These are phyloP conservation scores for Zygosaccharomyces pseudobailii DNA, from an alignment of 1,139 yeast species.

Conservation along the genomic window DNA sequence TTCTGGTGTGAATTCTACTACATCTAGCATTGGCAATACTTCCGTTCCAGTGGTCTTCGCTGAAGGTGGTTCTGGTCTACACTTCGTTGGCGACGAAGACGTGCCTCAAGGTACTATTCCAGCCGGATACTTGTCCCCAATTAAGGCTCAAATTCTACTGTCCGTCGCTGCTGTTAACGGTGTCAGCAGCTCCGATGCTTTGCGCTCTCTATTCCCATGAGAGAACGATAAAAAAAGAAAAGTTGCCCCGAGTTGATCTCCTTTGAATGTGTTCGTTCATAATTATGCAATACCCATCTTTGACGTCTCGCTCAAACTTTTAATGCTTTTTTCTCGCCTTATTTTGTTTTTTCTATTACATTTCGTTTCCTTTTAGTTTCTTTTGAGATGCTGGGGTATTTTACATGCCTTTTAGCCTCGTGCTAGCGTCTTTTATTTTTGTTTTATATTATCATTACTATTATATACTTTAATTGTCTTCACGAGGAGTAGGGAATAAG, in stretches of 20 bases:
- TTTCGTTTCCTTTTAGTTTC: not conserved
- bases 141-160: slow-evolving; percentile 30
- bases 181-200: slow-evolving; percentile 17
- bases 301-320: not conserved
- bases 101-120: slow-evolving; percentile 27
- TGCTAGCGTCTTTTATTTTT: too few species aligned
- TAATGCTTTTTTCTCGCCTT: not conserved
- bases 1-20: slow-evolving; percentile 20
- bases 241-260: too few species aligned
- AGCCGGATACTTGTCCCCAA: slow-evolving; percentile 31
- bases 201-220: slow-evolving; percentile 19
- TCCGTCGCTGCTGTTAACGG: slow-evolving; percentile 28
- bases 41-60: slow-evolving; percentile 27
- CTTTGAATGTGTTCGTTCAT: not conserved
- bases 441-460: not conserved
- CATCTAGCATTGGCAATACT: slow-evolving; percentile 15
- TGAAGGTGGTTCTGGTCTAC: slow-evolving; percentile 15
- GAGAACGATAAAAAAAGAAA: not conserved
- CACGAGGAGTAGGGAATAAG: too few species aligned
- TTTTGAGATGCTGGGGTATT: not conserved
- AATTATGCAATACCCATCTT: not conserved
- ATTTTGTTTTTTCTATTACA: too few species aligned
- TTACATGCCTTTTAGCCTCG: too few species aligned
- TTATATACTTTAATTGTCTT: not conserved
- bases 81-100: slow-evolving; percentile 17